These are phyloP conservation scores for Pseudonitzschia delicatissima DNA, from an alignment of 108 stramenopile species.

Conservation along the genomic window DNA sequence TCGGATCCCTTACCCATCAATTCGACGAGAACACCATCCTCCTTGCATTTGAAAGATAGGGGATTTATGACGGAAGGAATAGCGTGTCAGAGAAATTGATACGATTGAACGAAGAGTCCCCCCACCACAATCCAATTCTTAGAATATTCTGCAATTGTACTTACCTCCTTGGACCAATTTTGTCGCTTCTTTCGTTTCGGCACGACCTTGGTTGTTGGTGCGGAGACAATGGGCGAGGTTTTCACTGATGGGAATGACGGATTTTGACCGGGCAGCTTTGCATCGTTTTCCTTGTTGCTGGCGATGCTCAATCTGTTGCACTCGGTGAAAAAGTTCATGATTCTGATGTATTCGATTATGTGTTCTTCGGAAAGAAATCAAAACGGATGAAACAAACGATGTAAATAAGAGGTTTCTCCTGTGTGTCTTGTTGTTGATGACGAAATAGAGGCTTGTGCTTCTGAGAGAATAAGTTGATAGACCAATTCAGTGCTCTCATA, in stretches of 20 bases:
- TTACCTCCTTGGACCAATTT: slow-evolving; percentile 17
- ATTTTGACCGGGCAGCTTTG: too few relatives aligned
- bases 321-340: not conserved
- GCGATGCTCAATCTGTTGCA: not conserved
- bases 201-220: not conserved
- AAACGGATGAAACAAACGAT: not conserved
- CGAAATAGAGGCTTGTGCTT: too few relatives aligned
- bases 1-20: slow-evolving; percentile 2
- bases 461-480: too few relatives aligned
- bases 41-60: slow-evolving; percentile 1
- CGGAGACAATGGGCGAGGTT: slow-evolving; percentile 14
- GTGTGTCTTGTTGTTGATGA: too few relatives aligned
- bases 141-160: not conserved
- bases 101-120: too few relatives aligned
- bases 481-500: too few relatives aligned
- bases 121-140: too few relatives aligned
- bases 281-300: too few relatives aligned
- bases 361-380: not conserved
- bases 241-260: not conserved
- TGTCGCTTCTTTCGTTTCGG: slow-evolving; percentile 14
- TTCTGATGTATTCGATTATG: not conserved
- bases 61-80: too few relatives aligned
- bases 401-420: too few relatives aligned
- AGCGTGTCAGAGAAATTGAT: too few relatives aligned
- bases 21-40: slow-evolving; percentile 16